Percentiles rank a stretch among this genome's conserved stretches.
Conservation (phyloP, 768 basidiomycete species). For the Trametes cingulata region DNA sequence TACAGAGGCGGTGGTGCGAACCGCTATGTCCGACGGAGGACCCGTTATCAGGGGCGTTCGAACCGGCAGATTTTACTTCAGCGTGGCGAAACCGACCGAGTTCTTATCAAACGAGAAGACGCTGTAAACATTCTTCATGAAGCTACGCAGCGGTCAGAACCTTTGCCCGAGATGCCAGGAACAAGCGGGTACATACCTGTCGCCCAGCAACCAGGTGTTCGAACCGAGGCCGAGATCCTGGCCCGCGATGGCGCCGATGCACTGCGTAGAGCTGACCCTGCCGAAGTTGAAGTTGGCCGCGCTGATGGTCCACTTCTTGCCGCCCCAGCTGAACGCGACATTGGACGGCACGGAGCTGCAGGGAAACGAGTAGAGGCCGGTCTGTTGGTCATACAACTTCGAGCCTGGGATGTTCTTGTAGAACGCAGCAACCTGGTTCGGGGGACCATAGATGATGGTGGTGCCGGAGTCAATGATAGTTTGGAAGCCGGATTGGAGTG, state of each 20-base stretch:
- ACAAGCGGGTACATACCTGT: constrained; percentile 4
- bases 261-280: constrained; percentile 16
- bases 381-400: constrained; percentile 14
- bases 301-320: constrained; percentile 20
- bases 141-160: constrained; percentile 11
- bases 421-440: constrained; percentile 23
- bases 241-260: constrained; percentile 29
- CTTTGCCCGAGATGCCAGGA: neutral
- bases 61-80: constrained; percentile 3
- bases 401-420: constrained; percentile 32
- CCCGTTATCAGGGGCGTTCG: neutral
- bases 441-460: constrained; percentile 33
- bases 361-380: constrained; percentile 31
- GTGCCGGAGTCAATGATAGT: constrained; percentile 35
- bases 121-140: constrained; percentile 32
- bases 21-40: neutral
- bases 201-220: constrained; percentile 28
- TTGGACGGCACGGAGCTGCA: constrained; percentile 19
- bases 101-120: constrained; percentile 29
- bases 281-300: constrained; percentile 31
- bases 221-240: constrained; percentile 24
- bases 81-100: constrained; percentile 28
- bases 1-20: neutral
- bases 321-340: constrained; percentile 27
- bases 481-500: constrained; percentile 10